These are phyloP conservation scores for Allium cepa DNA, from an alignment of 106 monocot genomes.

Conservation along the genomic window DNA sequence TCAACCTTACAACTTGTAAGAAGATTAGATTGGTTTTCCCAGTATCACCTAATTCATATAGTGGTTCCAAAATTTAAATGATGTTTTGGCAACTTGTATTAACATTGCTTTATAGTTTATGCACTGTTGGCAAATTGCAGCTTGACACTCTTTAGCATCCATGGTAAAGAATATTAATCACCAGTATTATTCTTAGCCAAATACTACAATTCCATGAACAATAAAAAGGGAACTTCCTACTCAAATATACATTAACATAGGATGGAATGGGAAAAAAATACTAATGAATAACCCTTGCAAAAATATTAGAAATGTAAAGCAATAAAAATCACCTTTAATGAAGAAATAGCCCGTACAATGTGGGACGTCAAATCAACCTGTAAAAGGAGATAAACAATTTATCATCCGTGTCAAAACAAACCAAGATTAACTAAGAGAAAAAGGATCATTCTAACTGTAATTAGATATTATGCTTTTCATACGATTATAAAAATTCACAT, in stretches of 20 bases:
- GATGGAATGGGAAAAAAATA: not conserved
- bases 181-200: not conserved
- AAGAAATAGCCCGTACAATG: slow-evolving; percentile 40
- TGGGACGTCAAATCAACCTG: slow-evolving; percentile 78
- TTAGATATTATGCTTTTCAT: not conserved
- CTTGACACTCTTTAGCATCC: not conserved
- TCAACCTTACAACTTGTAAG: too few relatives aligned
- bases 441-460: not conserved
- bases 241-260: not conserved
- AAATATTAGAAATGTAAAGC: not conserved
- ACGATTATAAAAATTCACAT: not conserved
- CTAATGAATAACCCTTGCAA: not conserved
- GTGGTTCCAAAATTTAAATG: too few relatives aligned
- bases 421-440: not conserved
- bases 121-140: not conserved
- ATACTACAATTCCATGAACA: not conserved
- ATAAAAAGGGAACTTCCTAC: not conserved
- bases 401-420: too few relatives aligned
- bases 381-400: not conserved
- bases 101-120: too few relatives aligned
- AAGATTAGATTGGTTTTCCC: too few relatives aligned
- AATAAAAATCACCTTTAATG: slow-evolving; percentile 39
- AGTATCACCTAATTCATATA: too few relatives aligned
- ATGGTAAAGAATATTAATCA: not conserved
- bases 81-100: too few relatives aligned